Percentiles rank a stretch among this genome's conserved stretches.
phyloP scores from a whole-genome alignment of 1,139 yeast genomes.

The Suhomyces terraborum region DNA sequence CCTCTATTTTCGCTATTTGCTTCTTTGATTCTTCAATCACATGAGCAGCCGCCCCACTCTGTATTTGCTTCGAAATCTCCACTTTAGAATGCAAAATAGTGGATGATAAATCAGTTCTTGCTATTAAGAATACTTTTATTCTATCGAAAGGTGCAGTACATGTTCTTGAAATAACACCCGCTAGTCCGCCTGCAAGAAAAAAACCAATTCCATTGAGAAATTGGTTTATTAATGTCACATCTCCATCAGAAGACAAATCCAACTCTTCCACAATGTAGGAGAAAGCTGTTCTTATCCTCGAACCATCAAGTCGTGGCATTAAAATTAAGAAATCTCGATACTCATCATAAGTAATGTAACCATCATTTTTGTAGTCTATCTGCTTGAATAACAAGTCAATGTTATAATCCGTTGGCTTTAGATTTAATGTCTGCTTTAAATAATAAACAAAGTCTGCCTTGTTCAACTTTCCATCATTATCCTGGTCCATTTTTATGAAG shows the following conservation, averaged over 20 bases:
- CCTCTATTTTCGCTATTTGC: slow-evolving; percentile 30
- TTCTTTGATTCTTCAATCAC: slow-evolving; percentile 40
- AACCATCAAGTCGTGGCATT: slow-evolving; percentile 74
- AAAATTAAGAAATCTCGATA: slow-evolving; percentile 81
- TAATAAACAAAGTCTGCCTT: slow-evolving; percentile 68
- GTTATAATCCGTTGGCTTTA: slow-evolving; percentile 54
- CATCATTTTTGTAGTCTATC: slow-evolving; percentile 63
- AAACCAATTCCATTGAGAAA: slow-evolving; percentile 83
- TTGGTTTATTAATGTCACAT: slow-evolving; percentile 79
- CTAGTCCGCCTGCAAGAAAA: slow-evolving; percentile 90
- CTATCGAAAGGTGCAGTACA: slow-evolving; percentile 97
- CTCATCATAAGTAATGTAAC: slow-evolving; percentile 78
- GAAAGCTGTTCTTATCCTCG: slow-evolving; percentile 78
- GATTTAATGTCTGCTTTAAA: slow-evolving; percentile 53
- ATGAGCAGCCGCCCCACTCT: slow-evolving; percentile 38
- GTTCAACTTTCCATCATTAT: slow-evolving; percentile 73
- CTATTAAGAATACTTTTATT: slow-evolving; percentile 88
- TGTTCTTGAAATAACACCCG: slow-evolving; percentile 96
- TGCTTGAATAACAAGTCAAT: slow-evolving; percentile 61
- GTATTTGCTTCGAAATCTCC: slow-evolving; percentile 48
- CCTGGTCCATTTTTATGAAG: slow-evolving; percentile 68
- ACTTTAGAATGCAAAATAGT: slow-evolving; percentile 62
- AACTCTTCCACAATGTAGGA: slow-evolving; percentile 75
- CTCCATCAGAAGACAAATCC: slow-evolving; percentile 88
- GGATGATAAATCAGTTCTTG: slow-evolving; percentile 80